phyloP scores from a whole-genome alignment of 192 early-diverging fungal genomes.

The Coemansia sp. region DNA sequence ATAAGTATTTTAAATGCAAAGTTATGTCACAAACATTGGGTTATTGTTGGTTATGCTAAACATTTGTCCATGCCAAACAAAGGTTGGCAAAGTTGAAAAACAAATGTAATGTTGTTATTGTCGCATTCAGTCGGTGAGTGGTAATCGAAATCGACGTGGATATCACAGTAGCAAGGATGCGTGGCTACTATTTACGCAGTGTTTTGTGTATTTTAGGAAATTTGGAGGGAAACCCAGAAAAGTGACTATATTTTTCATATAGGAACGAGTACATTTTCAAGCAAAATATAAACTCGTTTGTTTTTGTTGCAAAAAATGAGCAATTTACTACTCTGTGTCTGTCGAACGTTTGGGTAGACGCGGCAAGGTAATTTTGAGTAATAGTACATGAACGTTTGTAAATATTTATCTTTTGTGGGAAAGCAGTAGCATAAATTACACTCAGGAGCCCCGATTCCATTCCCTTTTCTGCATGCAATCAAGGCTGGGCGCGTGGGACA shows the following conservation, averaged over 20 bases:
- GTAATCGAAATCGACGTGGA: neutral
- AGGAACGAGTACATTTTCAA: too few species aligned
- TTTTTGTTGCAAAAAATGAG: neutral
- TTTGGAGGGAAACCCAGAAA: too few species aligned
- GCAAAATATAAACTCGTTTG: neutral
- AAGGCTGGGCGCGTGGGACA: too few species aligned
- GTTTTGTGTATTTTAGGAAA: too few species aligned
- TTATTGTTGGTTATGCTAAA: neutral
- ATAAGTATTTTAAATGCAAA: neutral
- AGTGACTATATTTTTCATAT: too few species aligned
- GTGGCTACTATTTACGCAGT: neutral
- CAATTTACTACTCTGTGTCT: neutral
- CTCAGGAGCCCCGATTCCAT: too few species aligned
- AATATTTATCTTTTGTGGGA: constrained; percentile 1
- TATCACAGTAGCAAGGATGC: neutral
- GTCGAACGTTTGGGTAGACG: constrained; percentile 1
- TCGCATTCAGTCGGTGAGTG: neutral
- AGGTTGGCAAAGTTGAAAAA: neutral
- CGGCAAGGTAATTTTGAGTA: neutral
- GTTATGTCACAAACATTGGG: neutral
- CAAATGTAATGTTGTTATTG: neutral
- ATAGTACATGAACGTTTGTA: neutral
- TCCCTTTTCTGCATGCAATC: too few species aligned
- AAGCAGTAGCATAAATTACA: neutral
- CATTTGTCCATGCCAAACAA: neutral